These are phyloP conservation scores for Polygonum aviculare DNA, from an alignment of 148 eudicot genomes.

Conservation along the genomic window DNA sequence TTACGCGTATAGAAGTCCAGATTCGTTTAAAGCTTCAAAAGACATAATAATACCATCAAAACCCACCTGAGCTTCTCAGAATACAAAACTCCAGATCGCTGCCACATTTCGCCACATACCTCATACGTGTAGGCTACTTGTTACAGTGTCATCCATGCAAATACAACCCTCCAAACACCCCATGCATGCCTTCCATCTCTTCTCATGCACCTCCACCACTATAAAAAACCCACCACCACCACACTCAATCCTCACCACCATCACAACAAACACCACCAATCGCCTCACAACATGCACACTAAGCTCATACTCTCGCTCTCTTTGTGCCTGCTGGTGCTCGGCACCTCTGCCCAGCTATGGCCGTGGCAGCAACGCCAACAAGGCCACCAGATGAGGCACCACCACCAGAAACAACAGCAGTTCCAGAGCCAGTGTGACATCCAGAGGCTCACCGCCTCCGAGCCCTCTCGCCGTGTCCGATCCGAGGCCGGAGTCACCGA, in stretches of 20 bases:
- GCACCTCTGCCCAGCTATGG: conserved; percentile 11
- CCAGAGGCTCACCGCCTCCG: conserved; percentile 35
- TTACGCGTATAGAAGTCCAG: neutral
- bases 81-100: neutral
- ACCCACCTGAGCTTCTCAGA: neutral
- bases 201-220: neutral
- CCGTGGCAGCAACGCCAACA: neutral
- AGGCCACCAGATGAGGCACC: conserved; percentile 5
- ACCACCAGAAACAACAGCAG: conserved; percentile 18
- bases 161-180: neutral
- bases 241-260: neutral
- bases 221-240: neutral
- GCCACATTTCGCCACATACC: neutral
- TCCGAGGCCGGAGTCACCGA: conserved; percentile 51
- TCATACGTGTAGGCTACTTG: neutral
- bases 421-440: conserved; percentile 31
- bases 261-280: neutral
- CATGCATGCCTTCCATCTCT: neutral
- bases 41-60: neutral
- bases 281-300: neutral
- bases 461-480: conserved; percentile 25
- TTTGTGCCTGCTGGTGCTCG: conserved; percentile 21
- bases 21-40: neutral
- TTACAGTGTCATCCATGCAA: neutral
- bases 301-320: conserved; percentile 20